These are phyloP conservation scores for Ceratocystis variospora DNA, from an alignment of 2,329 filamentous ascomycete genomes.

Conservation along the genomic window DNA sequence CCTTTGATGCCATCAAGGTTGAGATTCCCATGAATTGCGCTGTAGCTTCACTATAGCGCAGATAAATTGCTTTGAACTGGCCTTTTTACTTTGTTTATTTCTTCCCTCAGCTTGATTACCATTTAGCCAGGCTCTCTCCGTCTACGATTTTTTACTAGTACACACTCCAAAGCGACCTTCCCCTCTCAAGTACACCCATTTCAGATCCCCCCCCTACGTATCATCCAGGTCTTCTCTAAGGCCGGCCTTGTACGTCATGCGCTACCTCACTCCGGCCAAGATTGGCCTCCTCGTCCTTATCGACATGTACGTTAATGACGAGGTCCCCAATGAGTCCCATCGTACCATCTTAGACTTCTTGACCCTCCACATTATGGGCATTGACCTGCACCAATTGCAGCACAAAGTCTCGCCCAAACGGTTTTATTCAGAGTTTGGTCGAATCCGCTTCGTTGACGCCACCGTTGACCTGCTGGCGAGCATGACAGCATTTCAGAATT, in stretches of 20 bases:
- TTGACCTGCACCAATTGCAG: slow-evolving; percentile 21
- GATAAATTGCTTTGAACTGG: no score
- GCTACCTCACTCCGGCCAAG: slow-evolving; percentile 79
- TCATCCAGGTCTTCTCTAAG: not conserved
- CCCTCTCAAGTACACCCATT: not conserved
- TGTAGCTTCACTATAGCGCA: no score
- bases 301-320: slow-evolving; percentile 63
- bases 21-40: no score
- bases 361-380: slow-evolving; percentile 52
- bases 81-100: no score
- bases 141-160: no score
- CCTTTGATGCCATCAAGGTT: no score
- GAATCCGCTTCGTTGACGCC: slow-evolving; percentile 36
- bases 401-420: slow-evolving; percentile 18
- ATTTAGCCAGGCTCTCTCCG: no score
- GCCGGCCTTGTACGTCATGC: slow-evolving; percentile 46
- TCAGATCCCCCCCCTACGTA: no score
- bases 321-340: slow-evolving; percentile 54
- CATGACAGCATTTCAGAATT: slow-evolving; percentile 45
- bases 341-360: slow-evolving; percentile 69
- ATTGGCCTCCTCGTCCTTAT: slow-evolving; percentile 69
- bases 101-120: no score
- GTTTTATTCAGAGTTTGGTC: slow-evolving; percentile 19
- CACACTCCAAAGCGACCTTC: no score
- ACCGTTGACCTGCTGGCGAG: slow-evolving; percentile 40